Evolutionary conservation across 2,329 filamentous ascomycete genomes (phyloP).

Genomic region (Fusarium sterilihyphosum): DNA sequence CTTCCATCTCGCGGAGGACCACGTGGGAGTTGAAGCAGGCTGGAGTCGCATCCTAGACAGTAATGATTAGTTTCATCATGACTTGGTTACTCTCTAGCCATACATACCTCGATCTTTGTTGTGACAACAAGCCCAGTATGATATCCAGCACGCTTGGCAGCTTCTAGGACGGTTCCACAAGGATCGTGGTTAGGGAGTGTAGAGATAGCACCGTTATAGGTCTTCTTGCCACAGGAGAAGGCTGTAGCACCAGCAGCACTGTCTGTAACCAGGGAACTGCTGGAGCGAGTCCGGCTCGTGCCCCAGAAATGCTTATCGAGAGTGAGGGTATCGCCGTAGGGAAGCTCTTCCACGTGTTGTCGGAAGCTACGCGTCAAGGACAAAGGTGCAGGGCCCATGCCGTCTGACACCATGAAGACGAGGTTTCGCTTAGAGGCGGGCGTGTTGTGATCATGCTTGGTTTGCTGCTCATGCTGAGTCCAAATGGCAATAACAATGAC

Average conservation of each 20-base stretch:
- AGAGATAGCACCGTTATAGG: slow-evolving; percentile 96
- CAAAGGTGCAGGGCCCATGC: slow-evolving; percentile 95
- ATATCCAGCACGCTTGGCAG: slow-evolving; percentile 91
- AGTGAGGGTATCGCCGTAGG: slow-evolving; percentile 77
- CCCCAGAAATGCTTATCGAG: slow-evolving; percentile 93
- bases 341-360: slow-evolving; percentile 79
- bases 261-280: slow-evolving; percentile 88
- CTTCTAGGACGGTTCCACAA: slow-evolving; percentile 92
- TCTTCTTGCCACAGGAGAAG: slow-evolving; percentile 92
- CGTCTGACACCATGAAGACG: slow-evolving; percentile 99
- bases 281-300: slow-evolving; percentile 85
- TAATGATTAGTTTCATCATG: neutral
- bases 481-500: slow-evolving; percentile 84
- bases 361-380: slow-evolving; percentile 87
- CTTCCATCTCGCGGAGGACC: slow-evolving; percentile 80
- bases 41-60: slow-evolving; percentile 91
- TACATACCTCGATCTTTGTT: slow-evolving; percentile 59
- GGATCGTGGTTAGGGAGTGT: slow-evolving; percentile 85
- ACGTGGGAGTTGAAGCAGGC: slow-evolving; percentile 95
- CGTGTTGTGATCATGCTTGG: slow-evolving; percentile 47
- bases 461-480: slow-evolving; percentile 75
- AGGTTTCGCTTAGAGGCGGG: slow-evolving; percentile 83
- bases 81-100: too few relatives aligned
- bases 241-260: slow-evolving; percentile 97
- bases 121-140: slow-evolving; percentile 95